Conservation (phyloP, 1,284 basidiomycete species). For the Abortiporus biennis region DNA sequence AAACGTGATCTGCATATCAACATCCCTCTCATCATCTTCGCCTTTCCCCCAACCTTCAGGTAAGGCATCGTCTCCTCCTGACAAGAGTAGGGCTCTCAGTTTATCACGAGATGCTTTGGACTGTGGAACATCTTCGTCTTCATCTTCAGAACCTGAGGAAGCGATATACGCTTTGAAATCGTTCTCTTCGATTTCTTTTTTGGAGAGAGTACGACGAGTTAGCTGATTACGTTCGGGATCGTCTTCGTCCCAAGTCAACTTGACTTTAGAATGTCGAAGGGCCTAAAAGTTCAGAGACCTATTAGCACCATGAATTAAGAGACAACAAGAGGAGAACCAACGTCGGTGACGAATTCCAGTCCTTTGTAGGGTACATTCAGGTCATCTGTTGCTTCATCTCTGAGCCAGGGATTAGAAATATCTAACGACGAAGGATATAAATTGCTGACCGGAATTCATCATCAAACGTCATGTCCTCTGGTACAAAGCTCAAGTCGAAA, state of each 20-base stretch:
- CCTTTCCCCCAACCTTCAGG: slow-evolving; percentile 78
- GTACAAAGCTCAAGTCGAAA: slow-evolving; percentile 92
- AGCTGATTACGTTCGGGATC: slow-evolving; percentile 84
- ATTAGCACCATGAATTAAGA: slow-evolving; percentile 23
- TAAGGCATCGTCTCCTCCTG: slow-evolving; percentile 53
- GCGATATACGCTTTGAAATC: slow-evolving; percentile 87
- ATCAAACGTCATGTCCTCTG: slow-evolving; percentile 89
- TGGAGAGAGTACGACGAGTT: slow-evolving; percentile 73
- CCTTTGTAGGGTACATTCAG: slow-evolving; percentile 67
- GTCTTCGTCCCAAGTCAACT: slow-evolving; percentile 98
- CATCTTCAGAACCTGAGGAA: slow-evolving; percentile 43
- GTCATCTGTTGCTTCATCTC: slow-evolving; percentile 79
- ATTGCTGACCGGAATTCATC: slow-evolving; percentile 62
- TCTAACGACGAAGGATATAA: slow-evolving; percentile 5
- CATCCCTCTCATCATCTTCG: slow-evolving; percentile 38
- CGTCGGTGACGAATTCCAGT: slow-evolving; percentile 92
- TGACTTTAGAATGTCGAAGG: slow-evolving; percentile 97
- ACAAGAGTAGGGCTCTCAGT: slow-evolving; percentile 69
- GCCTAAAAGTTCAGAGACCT: slow-evolving; percentile 93
- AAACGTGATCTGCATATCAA: slow-evolving; percentile 93
- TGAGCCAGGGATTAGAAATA: slow-evolving; percentile 23
- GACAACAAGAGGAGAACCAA: slow-evolving; percentile 29
- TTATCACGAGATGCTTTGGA: slow-evolving; percentile 46
- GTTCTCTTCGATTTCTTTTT: slow-evolving; percentile 83
- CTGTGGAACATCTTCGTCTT: slow-evolving; percentile 18